phyloP scores from a whole-genome alignment of 2,329 filamentous ascomycete genomes.

The Drechslerella dactyloides region DNA sequence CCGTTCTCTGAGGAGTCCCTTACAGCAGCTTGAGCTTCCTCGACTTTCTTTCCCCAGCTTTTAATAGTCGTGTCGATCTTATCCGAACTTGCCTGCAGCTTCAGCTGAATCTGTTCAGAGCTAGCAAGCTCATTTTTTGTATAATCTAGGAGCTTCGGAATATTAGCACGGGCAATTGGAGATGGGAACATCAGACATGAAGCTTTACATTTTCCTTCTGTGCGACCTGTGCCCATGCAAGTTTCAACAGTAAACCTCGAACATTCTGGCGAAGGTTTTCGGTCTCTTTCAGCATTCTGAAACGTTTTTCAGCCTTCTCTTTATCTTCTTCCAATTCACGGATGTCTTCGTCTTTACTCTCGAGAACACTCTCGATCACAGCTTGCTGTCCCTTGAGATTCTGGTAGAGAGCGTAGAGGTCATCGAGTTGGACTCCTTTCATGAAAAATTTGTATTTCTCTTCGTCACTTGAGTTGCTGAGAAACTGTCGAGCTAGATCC shows the following conservation, averaged over 20 bases:
- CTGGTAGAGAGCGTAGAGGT: slow-evolving; percentile 88
- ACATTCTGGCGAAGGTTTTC: slow-evolving; percentile 69
- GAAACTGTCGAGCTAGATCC: slow-evolving; percentile 90
- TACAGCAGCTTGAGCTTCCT: slow-evolving; percentile 19
- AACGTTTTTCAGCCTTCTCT: slow-evolving; percentile 69
- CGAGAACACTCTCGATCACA: slow-evolving; percentile 70
- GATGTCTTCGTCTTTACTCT: slow-evolving; percentile 69
- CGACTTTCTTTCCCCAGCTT: slow-evolving; percentile 26
- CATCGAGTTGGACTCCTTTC: slow-evolving; percentile 89
- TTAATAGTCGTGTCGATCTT: slow-evolving; percentile 2
- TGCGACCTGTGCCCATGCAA: slow-evolving; percentile 86
- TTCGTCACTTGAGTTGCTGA: slow-evolving; percentile 79
- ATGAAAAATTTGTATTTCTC: slow-evolving; percentile 98
- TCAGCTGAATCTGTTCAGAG: background rate
- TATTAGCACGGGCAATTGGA: slow-evolving; percentile 2
- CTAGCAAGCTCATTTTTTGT: slow-evolving; percentile 8
- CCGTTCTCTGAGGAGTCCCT: slow-evolving; percentile 25
- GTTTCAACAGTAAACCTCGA: slow-evolving; percentile 68
- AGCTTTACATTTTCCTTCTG: slow-evolving; percentile 68
- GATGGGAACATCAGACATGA: background rate
- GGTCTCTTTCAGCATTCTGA: slow-evolving; percentile 71
- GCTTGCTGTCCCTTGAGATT: slow-evolving; percentile 81
- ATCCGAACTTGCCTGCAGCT: slow-evolving; percentile 9
- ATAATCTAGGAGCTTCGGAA: slow-evolving; percentile 7
- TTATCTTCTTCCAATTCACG: slow-evolving; percentile 65